Percentiles rank a stretch among this genome's conserved stretches.
Evolutionary conservation across 2,329 filamentous ascomycete species (phyloP).

Genomic region (Penicillium sp.): DNA sequence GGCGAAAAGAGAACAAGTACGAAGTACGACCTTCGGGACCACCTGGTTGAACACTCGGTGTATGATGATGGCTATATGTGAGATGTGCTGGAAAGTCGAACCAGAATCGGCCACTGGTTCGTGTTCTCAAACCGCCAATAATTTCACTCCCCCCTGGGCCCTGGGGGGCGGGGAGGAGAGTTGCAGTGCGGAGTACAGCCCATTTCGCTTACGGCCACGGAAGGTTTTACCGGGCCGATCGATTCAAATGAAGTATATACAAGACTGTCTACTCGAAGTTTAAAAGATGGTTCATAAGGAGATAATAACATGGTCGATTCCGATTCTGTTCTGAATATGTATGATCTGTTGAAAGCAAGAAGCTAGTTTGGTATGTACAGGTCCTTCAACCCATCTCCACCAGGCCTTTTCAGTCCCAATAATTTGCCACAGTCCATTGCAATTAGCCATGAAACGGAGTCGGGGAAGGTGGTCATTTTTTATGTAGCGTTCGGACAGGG

Average conservation of each 20-base stretch:
- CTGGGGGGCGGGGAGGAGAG: background rate
- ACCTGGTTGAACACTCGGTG: background rate
- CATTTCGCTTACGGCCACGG: conserved; percentile 12
- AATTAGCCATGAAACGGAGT: conserved; percentile 5
- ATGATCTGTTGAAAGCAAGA: background rate
- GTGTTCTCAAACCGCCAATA: conserved; percentile 3
- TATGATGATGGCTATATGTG: background rate
- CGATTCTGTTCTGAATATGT: background rate
- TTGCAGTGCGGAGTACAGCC: conserved; percentile 13
- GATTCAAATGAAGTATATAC: background rate
- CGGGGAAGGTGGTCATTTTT: conserved; percentile 2
- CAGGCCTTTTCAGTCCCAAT: background rate
- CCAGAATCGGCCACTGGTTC: background rate
- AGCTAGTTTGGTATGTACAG: background rate
- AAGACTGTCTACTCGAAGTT: background rate
- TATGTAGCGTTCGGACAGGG: background rate
- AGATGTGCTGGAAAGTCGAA: background rate
- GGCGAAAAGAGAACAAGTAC: background rate
- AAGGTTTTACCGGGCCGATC: conserved; percentile 10
- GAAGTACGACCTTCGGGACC: background rate
- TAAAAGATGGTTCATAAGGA: too few relatives aligned
- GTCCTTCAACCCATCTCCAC: background rate
- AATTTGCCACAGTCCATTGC: background rate
- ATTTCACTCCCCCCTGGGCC: background rate
- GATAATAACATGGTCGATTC: background rate